Base-by-base conservation (phyloP, 2,329 filamentous ascomycete genomes). In the Fusarium camptoceras region DNA sequence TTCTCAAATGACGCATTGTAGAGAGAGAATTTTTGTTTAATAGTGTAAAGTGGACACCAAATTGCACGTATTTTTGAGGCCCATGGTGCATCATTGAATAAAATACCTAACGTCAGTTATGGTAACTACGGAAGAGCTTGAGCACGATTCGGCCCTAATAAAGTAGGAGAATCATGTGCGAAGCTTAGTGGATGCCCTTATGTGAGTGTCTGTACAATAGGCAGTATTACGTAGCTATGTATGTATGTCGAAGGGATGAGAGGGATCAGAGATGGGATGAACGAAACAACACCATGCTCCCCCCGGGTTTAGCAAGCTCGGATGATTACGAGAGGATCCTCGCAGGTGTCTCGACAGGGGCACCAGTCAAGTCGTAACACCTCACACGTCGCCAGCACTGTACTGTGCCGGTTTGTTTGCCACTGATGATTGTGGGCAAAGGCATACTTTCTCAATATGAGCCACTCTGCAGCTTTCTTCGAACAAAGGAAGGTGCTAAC, bases 261-360 rank as follows among this genome's bases (percentile, higher is more conserved):
- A 61, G 60, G 55, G 48, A 73, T 62, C 64, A 44, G 56, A 70
- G 58, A 64, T 42, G 63, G 59, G 65, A 73, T 59, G 69, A 62
- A 61, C 54, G 53, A 68, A 64, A 59, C 63, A 63, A 43, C 28
- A 59, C 68, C 66, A 64, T 75, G 65, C 49, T 67, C 39, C 60
- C 60, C 57, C 61, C 37, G 44, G 63, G 59, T 47, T 58, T 61
- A 64, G 44, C 34, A 53, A 68, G 65, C 64, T 70, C 62, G 53
- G 62, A 73, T 61, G 70, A 74, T 53, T 20, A 47, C 66, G 47
- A 72, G 63, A 73, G 62, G 60, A 75, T 44, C 50, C 64, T 65
- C 68, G 64, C 54, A 59, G 48, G 56, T 48, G 25, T 53, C 62
- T 49, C 54, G 55, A 58, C 62, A 72, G 66, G 68, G 72, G 59